These are phyloP conservation scores for Salix exigua DNA, from an alignment of 345 rosid genomes.

Conservation along the genomic window DNA sequence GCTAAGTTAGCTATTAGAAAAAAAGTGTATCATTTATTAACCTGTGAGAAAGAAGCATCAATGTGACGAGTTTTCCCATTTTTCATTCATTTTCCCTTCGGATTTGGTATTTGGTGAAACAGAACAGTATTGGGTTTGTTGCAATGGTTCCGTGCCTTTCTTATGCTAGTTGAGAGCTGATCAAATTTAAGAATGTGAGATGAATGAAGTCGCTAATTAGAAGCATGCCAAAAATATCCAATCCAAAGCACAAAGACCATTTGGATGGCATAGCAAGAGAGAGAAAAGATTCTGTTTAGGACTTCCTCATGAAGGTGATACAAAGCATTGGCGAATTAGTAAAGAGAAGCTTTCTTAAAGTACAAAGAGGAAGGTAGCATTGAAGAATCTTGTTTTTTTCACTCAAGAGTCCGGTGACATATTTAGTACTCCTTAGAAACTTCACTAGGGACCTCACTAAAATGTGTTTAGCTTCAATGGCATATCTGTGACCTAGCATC, in stretches of 20 bases:
- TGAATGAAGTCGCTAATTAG: neutral
- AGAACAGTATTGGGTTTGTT: neutral
- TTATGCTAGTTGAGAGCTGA: neutral
- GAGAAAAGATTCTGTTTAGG: constrained; percentile 5
- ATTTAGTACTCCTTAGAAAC: constrained; percentile 2
- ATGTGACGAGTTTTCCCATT: neutral
- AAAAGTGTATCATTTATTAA: neutral
- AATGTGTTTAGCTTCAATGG: neutral
- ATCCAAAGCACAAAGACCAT: neutral
- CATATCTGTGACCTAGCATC: neutral
- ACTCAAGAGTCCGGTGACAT: constrained; percentile 15
- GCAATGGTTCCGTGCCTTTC: neutral
- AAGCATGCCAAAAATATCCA: neutral
- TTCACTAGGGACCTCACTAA: neutral
- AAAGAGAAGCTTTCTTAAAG: constrained; percentile 8
- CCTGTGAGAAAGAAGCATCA: neutral
- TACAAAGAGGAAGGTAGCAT: neutral
- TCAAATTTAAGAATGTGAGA: neutral
- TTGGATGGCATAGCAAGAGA: neutral
- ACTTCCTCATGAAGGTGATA: constrained; percentile 18
- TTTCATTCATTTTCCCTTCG: neutral
- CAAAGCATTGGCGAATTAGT: constrained; percentile 8
- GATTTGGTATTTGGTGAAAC: neutral
- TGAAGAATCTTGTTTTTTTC: constrained; percentile 32
- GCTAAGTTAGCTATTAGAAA: neutral